Evolutionary conservation across 2,329 filamentous ascomycete genomes (phyloP).

Genomic region (Cladophialophora bantiana): DNA sequence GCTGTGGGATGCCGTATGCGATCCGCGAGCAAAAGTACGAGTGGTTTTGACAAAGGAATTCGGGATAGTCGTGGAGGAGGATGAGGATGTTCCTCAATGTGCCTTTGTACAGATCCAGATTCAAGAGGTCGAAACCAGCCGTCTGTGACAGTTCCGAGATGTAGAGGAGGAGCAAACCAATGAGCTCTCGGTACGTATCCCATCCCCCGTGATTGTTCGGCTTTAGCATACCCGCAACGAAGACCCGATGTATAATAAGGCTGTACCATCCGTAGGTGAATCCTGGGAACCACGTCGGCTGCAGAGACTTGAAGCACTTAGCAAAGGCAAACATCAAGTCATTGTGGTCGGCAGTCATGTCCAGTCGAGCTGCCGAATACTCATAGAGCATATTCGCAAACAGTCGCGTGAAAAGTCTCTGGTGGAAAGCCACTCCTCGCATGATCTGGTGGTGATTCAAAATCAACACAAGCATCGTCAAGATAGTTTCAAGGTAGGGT

Average conservation of each 20-base stretch:
- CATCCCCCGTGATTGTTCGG: slow-evolving; percentile 75
- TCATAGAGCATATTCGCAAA: slow-evolving; percentile 85
- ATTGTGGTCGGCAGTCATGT: slow-evolving; percentile 67
- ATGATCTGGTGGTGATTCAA: slow-evolving; percentile 85
- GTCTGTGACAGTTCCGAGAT: slow-evolving; percentile 81
- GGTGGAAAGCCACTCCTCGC: slow-evolving; percentile 81
- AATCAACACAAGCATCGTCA: slow-evolving; percentile 79
- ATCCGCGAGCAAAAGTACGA: slow-evolving; percentile 81
- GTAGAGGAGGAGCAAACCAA: slow-evolving; percentile 74
- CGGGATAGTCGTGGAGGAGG: slow-evolving; percentile 91
- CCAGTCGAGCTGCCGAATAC: slow-evolving; percentile 65
- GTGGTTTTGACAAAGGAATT: slow-evolving; percentile 89
- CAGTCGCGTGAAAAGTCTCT: slow-evolving; percentile 88
- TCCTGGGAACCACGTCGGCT: slow-evolving; percentile 77
- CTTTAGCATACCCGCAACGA: slow-evolving; percentile 79
- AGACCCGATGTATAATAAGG: slow-evolving; percentile 82
- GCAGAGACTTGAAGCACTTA: slow-evolving; percentile 72
- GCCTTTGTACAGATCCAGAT: slow-evolving; percentile 84
- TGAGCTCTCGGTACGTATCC: slow-evolving; percentile 74
- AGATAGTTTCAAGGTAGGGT: slow-evolving; percentile 76
- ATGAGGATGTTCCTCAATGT: slow-evolving; percentile 82
- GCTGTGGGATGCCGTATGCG: slow-evolving; percentile 81
- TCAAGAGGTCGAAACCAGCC: slow-evolving; percentile 70
- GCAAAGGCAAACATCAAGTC: slow-evolving; percentile 77
- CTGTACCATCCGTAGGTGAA: slow-evolving; percentile 87